Evolutionary conservation across 306 rosid species (phyloP), one percentile per base, ranked within the genome.

Genomic region (Cucumis cinereus): DNA sequence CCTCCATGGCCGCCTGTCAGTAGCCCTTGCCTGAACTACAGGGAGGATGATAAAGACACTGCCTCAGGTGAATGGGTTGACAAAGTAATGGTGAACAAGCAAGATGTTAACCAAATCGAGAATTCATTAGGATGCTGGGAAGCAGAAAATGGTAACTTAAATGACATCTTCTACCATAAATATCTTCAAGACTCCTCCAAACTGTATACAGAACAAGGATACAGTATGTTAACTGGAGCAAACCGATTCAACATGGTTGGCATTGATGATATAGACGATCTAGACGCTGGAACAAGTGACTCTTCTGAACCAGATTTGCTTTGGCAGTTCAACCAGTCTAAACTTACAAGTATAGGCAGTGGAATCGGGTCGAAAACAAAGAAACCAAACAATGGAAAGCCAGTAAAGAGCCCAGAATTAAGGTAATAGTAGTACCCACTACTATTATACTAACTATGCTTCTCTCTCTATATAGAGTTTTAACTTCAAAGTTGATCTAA

Each of bases 31-130:
- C 89, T 85, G 82, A 85, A 78, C 86, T 79, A 71, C 50, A 79
- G 78, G 57, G 98, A 93, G 55, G 96, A 93, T n/a, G 97, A 91
- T 59, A 89, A 60, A 79, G 98, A 91, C 79, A 79, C 69, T 59
- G 87, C 82, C 75, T 78, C 87, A 0, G 97, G 94, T 11, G 94
- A 91, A 50, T 93, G 98, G 98, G 92, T 93, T 43, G 98, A 93
- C 77, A 93, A 93, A 82, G 98, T 93, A 45, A 93, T 93, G 98
- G 98, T 93, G 76, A 93, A 93, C 92, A 93, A 90, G 81, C 96
- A 56, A 85, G 98, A 93, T 60, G 84, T 67, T 57, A 83, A 79
- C 83, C 86, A 81, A 79, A 58, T 77, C 45, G 93, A 81, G 43
- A 93, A 80, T 82, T 83, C 87, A 57, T 85, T 91, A 41, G 90